Conservation (phyloP, 257 asterid species). For the Plectranthus barbatus region DNA sequence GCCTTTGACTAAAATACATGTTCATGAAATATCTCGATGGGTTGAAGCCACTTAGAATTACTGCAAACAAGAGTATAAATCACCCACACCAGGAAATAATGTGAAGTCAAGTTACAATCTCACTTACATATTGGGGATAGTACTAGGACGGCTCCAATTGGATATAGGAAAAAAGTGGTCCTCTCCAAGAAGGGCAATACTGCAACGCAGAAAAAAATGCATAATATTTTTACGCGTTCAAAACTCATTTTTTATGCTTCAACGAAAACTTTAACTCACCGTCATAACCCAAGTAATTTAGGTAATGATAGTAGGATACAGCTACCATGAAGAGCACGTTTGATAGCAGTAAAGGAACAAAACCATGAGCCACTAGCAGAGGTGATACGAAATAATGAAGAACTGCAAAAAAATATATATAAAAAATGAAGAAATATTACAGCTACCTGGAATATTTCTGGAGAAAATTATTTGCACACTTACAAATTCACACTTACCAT, state of each 20-base stretch:
- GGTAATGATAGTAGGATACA: conserved; percentile 87
- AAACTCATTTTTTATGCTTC: background rate
- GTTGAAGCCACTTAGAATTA: conserved; percentile 79
- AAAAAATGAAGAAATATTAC: background rate
- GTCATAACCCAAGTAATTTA: conserved; percentile 87
- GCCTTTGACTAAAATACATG: conserved; percentile 64
- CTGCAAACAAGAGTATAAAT: conserved; percentile 39
- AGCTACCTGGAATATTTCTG: conserved; percentile 8
- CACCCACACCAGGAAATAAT: background rate
- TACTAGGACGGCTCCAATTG: conserved; percentile 72
- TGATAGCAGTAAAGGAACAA: conserved; percentile 75
- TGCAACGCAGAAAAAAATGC: conserved; percentile 29
- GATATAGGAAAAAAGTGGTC: conserved; percentile 92
- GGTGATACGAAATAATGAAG: conserved; percentile 88
- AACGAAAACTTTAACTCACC: conserved; percentile 42
- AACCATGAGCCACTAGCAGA: conserved; percentile 89
- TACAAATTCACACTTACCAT: conserved; percentile 42
- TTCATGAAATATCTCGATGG: conserved; percentile 92
- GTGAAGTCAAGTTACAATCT: background rate
- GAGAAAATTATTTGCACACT: conserved; percentile 2
- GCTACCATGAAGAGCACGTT: conserved; percentile 94
- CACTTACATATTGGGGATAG: conserved; percentile 71
- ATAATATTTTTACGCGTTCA: background rate
- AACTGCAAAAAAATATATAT: conserved; percentile 43
- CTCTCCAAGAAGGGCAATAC: conserved; percentile 96